These are phyloP conservation scores for Aquanectria penicillioides DNA, from an alignment of 2,329 filamentous ascomycete species.

Conservation along the genomic window DNA sequence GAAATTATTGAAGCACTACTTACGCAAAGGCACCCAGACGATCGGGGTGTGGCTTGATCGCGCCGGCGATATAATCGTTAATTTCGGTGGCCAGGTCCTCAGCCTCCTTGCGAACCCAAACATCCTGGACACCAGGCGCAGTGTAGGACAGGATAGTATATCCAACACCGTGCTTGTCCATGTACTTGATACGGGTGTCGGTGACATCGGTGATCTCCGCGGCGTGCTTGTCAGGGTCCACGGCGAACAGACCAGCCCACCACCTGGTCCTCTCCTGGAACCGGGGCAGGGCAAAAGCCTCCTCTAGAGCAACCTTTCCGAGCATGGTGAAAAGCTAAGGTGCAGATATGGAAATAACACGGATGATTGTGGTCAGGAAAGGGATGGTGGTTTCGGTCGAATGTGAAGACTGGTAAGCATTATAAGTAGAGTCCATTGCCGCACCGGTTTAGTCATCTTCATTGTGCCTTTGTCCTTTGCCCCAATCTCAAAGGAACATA, in stretches of 20 bases:
- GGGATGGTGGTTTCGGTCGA: neutral
- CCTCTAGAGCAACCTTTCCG: constrained; percentile 70
- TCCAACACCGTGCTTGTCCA: constrained; percentile 58
- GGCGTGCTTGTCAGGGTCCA: constrained; percentile 67
- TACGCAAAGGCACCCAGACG: constrained; percentile 59
- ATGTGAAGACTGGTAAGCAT: neutral
- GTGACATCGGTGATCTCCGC: constrained; percentile 60
- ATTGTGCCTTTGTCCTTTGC: too few species aligned
- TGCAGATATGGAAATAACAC: neutral
- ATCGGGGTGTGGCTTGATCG: constrained; percentile 51
- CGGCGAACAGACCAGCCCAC: constrained; percentile 69
- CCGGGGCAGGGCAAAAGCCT: constrained; percentile 69
- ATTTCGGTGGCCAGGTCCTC: constrained; percentile 53
- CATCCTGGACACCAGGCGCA: constrained; percentile 58
- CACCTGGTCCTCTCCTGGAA: constrained; percentile 67
- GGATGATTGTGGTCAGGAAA: neutral
- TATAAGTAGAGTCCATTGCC: constrained; percentile 1
- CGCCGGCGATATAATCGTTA: constrained; percentile 52
- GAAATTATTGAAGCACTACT: constrained; percentile 15
- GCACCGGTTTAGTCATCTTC: neutral
- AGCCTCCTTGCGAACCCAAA: constrained; percentile 53
- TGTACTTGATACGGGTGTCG: constrained; percentile 52
- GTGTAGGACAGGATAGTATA: constrained; percentile 61
- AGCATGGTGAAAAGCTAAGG: constrained; percentile 53
- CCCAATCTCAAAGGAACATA: neutral